phyloP scores from a whole-genome alignment of 257 asterid genomes.

The Gentiana dahurica region DNA sequence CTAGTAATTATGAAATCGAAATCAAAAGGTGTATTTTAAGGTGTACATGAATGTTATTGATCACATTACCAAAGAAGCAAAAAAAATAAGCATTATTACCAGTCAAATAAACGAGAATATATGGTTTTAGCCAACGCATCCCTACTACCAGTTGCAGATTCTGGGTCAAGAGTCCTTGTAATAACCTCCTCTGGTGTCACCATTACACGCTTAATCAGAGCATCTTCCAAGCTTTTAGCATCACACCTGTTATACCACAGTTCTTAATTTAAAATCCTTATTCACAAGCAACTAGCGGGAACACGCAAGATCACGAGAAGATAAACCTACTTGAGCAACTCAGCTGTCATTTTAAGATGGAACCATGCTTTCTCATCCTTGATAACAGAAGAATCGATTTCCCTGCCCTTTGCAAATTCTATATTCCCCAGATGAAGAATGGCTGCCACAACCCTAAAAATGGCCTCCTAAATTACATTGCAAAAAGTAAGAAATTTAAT shows the following conservation, averaged over 20 bases:
- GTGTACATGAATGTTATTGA: not conserved
- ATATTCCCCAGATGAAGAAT: slow-evolving; percentile 94
- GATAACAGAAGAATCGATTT: slow-evolving; percentile 88
- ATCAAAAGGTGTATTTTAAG: not conserved
- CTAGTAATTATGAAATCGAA: slow-evolving; percentile 10
- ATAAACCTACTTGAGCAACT: slow-evolving; percentile 66
- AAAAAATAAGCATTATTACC: slow-evolving; percentile 30
- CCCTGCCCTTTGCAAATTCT: slow-evolving; percentile 89
- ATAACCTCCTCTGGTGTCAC: slow-evolving; percentile 95
- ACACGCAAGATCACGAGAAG: slow-evolving; percentile 6
- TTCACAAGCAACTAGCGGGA: slow-evolving; percentile 6
- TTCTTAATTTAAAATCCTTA: slow-evolving; percentile 12
- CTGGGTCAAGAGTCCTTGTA: slow-evolving; percentile 92
- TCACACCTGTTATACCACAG: slow-evolving; percentile 58
- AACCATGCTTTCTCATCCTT: slow-evolving; percentile 89
- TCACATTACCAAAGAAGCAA: slow-evolving; percentile 3
- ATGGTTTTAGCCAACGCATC: slow-evolving; percentile 90
- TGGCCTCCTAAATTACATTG: slow-evolving; percentile 53
- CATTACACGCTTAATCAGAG: slow-evolving; percentile 92
- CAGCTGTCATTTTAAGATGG: slow-evolving; percentile 79
- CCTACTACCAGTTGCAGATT: slow-evolving; percentile 88
- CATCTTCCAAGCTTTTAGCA: slow-evolving; percentile 93
- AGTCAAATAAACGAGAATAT: slow-evolving; percentile 84
- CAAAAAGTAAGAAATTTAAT: slow-evolving; percentile 13
- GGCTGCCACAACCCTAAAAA: slow-evolving; percentile 93